Conservation (phyloP, 139 green algal species). For the Pleodorina starrii region DNA sequence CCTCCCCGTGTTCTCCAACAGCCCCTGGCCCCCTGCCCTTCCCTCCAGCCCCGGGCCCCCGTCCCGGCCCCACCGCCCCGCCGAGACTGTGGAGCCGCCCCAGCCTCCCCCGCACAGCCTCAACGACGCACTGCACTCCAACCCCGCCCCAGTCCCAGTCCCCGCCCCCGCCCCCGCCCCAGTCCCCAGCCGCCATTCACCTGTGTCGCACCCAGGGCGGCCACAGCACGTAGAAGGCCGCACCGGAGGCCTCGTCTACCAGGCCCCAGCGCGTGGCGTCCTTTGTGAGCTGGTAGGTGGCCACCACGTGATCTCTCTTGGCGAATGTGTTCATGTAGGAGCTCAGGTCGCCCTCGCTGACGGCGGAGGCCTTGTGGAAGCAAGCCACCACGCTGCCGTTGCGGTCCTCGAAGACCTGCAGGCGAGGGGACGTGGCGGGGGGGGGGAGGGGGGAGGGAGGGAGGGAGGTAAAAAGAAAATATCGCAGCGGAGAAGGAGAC, state of each 20-base stretch:
- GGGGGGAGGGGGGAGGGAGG: not conserved
- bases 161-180: too few species aligned
- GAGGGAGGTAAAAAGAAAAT: not conserved
- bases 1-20: too few species aligned
- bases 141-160: too few species aligned
- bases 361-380: conserved; percentile 48
- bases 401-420: conserved; percentile 64
- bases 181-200: too few species aligned
- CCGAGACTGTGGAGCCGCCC: too few species aligned
- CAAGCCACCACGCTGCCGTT: conserved; percentile 60
- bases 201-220: conserved; percentile 60
- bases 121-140: too few species aligned
- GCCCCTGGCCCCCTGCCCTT: too few species aligned
- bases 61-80: too few species aligned
- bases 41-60: too few species aligned
- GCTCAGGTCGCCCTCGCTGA: conserved; percentile 59
- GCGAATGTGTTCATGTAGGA: conserved; percentile 64
- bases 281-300: conserved; percentile 52
- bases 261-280: conserved; percentile 62
- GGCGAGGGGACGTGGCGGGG: not conserved
- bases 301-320: conserved; percentile 45
- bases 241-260: conserved; percentile 43
- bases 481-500: too few species aligned
- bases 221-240: conserved; percentile 61
- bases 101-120: too few species aligned